Conservation (phyloP, 2,329 filamentous ascomycete genomes). For the Xylariaceae sp. region DNA sequence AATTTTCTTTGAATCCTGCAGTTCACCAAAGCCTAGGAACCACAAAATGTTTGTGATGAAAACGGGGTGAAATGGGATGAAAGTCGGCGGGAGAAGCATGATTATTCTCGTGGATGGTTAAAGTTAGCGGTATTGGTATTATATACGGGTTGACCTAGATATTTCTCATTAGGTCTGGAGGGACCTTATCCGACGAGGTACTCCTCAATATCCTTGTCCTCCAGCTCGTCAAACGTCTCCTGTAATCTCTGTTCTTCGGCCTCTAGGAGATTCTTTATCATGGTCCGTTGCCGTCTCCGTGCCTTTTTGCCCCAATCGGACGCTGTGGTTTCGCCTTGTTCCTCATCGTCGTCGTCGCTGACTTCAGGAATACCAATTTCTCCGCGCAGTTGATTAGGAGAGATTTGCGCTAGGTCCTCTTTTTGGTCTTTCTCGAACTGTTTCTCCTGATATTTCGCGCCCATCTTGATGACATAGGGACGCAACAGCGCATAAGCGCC, state of each 20-base stretch:
- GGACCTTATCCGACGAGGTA: conserved; percentile 54
- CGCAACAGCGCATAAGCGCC: conserved; percentile 76
- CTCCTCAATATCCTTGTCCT: conserved; percentile 78
- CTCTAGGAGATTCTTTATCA: conserved; percentile 69
- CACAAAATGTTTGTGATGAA: neutral
- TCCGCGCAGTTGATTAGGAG: conserved; percentile 69
- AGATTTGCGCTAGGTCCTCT: conserved; percentile 59
- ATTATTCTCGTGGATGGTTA: conserved; percentile 5
- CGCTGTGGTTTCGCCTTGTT: conserved; percentile 49
- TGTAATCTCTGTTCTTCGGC: conserved; percentile 64
- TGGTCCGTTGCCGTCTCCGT: conserved; percentile 69
- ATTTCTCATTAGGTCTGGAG: neutral
- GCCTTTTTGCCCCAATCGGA: conserved; percentile 75
- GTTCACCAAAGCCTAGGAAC: conserved; percentile 1
- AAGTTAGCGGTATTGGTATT: conserved; percentile 8
- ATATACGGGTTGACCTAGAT: conserved; percentile 6
- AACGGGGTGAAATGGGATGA: too few relatives aligned
- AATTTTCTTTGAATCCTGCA: conserved; percentile 2
- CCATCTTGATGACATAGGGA: conserved; percentile 74
- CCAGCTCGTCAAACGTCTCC: conserved; percentile 64
- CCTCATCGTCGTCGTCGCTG: conserved; percentile 57
- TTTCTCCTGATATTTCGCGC: conserved; percentile 66
- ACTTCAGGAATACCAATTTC: conserved; percentile 59
- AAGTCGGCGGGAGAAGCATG: neutral
- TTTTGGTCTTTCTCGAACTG: conserved; percentile 66